phyloP scores from a whole-genome alignment of 331 rosid genomes.

The Phaseolus coccineus region DNA sequence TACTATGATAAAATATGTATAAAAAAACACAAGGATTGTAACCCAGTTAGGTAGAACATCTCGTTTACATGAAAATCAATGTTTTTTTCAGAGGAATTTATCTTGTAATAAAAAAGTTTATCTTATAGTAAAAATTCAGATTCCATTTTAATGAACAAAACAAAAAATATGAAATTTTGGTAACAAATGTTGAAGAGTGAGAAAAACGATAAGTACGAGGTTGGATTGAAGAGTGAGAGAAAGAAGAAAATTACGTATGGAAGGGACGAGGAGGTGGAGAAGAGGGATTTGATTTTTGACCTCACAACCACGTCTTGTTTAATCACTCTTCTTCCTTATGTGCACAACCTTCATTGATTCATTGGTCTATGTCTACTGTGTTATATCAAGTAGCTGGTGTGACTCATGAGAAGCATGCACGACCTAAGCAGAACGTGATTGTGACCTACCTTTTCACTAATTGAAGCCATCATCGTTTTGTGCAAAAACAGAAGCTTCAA shows the following conservation, averaged over 20 bases:
- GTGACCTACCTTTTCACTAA: neutral
- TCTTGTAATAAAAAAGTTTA: too few relatives aligned
- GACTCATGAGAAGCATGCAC: slow-evolving; percentile 4
- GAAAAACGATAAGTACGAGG: neutral
- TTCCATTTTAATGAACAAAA: too few relatives aligned
- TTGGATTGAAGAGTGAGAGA: neutral
- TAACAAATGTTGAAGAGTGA: neutral
- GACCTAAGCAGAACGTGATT: neutral
- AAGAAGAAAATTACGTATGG: neutral
- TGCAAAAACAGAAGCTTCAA: neutral
- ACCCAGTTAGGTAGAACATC: too few relatives aligned
- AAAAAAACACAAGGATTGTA: too few relatives aligned
- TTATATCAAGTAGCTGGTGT: neutral
- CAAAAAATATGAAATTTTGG: too few relatives aligned
- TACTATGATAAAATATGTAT: too few relatives aligned
- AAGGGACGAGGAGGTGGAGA: too few relatives aligned
- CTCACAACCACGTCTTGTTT: neutral
- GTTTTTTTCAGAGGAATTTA: too few relatives aligned
- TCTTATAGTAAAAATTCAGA: too few relatives aligned
- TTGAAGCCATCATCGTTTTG: neutral
- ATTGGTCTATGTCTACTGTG: neutral
- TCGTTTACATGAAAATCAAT: too few relatives aligned
- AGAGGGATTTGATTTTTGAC: neutral
- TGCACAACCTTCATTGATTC: too few relatives aligned
- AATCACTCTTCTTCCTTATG: neutral